Conservation (phyloP, 352 stramenopile species). For the Pythium phragmitis region DNA sequence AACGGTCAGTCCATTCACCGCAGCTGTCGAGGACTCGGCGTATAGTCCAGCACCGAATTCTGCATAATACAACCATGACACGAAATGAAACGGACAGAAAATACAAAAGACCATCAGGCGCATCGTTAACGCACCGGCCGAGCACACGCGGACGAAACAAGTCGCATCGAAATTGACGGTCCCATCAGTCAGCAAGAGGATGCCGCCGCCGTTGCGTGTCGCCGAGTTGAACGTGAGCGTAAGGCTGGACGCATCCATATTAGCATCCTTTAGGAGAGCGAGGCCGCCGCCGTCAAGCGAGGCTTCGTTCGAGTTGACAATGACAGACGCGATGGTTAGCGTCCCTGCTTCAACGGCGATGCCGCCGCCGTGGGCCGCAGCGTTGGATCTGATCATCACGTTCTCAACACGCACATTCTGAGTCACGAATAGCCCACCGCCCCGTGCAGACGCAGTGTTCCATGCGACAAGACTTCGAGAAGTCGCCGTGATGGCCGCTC, state of each 20-base stretch:
- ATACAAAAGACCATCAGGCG: background rate
- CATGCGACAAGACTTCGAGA: background rate
- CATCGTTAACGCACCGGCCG: slow-evolving; percentile 31
- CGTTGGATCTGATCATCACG: slow-evolving; percentile 28
- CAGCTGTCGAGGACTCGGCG: slow-evolving; percentile 18
- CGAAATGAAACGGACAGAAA: background rate
- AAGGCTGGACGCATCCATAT: slow-evolving; percentile 21
- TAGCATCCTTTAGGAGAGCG: slow-evolving; percentile 32
- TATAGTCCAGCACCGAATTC: slow-evolving; percentile 24
- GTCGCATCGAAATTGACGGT: slow-evolving; percentile 28
- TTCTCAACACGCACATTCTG: background rate
- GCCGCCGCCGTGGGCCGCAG: slow-evolving; percentile 33
- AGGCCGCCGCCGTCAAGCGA: slow-evolving; percentile 44
- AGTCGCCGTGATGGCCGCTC: background rate
- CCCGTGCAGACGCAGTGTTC: slow-evolving; percentile 14
- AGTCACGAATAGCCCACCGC: slow-evolving; percentile 18
- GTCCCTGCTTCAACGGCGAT: slow-evolving; percentile 28
- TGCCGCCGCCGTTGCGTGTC: slow-evolving; percentile 35
- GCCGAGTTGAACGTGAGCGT: slow-evolving; percentile 33
- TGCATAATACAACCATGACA: background rate
- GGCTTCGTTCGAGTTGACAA: slow-evolving; percentile 36
- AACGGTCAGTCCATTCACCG: slow-evolving; percentile 10
- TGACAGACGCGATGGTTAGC: slow-evolving; percentile 15
- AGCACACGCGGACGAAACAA: slow-evolving; percentile 34
- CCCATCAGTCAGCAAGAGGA: slow-evolving; percentile 42